phyloP scores from a whole-genome alignment of 306 rosid genomes.

The Dryas alaskensis region DNA sequence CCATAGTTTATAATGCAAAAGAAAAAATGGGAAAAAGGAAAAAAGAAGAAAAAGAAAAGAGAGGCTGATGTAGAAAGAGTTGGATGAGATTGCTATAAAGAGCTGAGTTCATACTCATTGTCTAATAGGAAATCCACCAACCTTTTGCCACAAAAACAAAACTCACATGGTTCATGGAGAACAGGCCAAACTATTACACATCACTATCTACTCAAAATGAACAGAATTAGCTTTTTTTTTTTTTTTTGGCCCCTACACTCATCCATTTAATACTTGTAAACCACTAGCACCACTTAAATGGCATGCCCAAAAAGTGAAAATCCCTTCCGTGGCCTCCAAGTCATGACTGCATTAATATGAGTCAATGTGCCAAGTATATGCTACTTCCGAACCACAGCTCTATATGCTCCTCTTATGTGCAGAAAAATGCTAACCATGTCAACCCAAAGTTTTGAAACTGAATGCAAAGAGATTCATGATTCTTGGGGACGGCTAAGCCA shows the following conservation, averaged over 20 bases:
- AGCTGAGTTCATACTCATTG: too few relatives aligned
- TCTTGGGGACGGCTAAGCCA: slow-evolving; percentile 38
- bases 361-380: too few relatives aligned
- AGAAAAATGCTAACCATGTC: slow-evolving; percentile 39
- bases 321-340: slow-evolving; percentile 49
- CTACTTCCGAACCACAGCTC: neutral
- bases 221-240: neutral
- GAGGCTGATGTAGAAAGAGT: too few relatives aligned
- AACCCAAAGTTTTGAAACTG: slow-evolving; percentile 30
- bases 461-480: slow-evolving; percentile 61
- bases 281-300: neutral
- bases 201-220: slow-evolving; percentile 36
- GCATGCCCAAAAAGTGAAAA: slow-evolving; percentile 26
- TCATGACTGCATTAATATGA: slow-evolving; percentile 24
- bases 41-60: too few relatives aligned
- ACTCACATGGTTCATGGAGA: slow-evolving; percentile 41
- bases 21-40: too few relatives aligned
- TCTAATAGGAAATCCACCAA: too few relatives aligned
- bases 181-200: slow-evolving; percentile 35
- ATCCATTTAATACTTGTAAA: too few relatives aligned
- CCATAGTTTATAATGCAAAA: too few relatives aligned
- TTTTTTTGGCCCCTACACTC: too few relatives aligned
- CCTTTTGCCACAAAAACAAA: slow-evolving; percentile 38
- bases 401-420: neutral
- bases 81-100: too few relatives aligned